Evolutionary conservation across 257 asterid species (phyloP).

Genomic region (Solanum raphanifolium): DNA sequence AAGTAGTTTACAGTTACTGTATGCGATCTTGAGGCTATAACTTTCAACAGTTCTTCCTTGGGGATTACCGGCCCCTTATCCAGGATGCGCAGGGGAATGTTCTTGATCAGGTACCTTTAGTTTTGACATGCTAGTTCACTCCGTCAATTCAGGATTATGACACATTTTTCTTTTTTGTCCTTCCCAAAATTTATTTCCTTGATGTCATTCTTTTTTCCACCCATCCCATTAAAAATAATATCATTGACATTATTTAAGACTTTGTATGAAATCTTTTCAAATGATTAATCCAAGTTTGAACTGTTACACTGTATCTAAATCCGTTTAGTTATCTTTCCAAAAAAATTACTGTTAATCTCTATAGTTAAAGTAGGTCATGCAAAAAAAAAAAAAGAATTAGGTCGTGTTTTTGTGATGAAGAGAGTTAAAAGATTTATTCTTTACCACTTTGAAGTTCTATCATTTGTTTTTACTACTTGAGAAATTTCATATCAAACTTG

Average conservation of each 20-base stretch:
- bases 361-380: neutral
- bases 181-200: neutral
- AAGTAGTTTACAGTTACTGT: neutral
- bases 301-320: neutral
- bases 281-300: neutral
- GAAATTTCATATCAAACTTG: neutral
- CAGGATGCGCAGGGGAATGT: conserved; percentile 77
- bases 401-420: neutral
- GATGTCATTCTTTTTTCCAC: neutral
- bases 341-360: neutral
- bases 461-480: neutral
- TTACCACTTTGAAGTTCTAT: neutral
- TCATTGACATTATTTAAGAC: neutral
- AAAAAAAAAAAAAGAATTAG: neutral
- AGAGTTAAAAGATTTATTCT: neutral
- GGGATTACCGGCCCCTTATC: conserved; percentile 90
- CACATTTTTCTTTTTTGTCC: neutral
- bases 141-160: neutral
- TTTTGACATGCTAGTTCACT: neutral
- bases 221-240: neutral
- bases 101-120: conserved; percentile 70
- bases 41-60: conserved; percentile 85
- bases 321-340: neutral
- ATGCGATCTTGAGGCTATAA: conserved; percentile 21
- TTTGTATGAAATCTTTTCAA: neutral